These are phyloP conservation scores for Wallacemonas sp. DNA, from an alignment of 208 protist species.

Conservation along the genomic window DNA sequence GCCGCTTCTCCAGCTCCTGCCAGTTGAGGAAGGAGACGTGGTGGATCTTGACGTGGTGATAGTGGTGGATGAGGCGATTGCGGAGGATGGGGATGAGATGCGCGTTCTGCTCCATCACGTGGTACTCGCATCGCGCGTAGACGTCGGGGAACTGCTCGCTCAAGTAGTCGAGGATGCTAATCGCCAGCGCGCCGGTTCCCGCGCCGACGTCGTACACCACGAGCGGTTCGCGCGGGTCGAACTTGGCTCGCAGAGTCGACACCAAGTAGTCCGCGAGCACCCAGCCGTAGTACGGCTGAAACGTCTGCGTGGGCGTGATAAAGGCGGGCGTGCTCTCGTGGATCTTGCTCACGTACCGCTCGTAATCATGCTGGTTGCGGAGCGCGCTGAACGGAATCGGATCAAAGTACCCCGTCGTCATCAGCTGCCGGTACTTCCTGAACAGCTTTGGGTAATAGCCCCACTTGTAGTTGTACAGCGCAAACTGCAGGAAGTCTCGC, in stretches of 20 bases:
- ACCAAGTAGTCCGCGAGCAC: slow-evolving; percentile 87
- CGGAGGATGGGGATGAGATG: slow-evolving; percentile 71
- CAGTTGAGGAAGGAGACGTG: slow-evolving; percentile 84
- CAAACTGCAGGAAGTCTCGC: slow-evolving; percentile 88
- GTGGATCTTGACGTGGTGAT: slow-evolving; percentile 78
- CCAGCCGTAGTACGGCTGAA: slow-evolving; percentile 89
- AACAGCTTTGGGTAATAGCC: slow-evolving; percentile 90
- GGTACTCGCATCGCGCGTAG: slow-evolving; percentile 82
- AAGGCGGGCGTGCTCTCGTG: slow-evolving; percentile 78
- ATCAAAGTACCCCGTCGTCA: slow-evolving; percentile 88
- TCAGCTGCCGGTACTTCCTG: slow-evolving; percentile 83
- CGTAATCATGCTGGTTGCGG: slow-evolving; percentile 85
- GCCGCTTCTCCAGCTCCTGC: slow-evolving; percentile 66
- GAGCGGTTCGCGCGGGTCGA: slow-evolving; percentile 84
- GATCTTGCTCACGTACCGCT: slow-evolving; percentile 68
- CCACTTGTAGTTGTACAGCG: slow-evolving; percentile 84
- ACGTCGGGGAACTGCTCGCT: slow-evolving; percentile 80
- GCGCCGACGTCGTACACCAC: slow-evolving; percentile 89
- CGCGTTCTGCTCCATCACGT: slow-evolving; percentile 82
- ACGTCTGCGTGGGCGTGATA: slow-evolving; percentile 81
- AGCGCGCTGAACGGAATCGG: slow-evolving; percentile 79
- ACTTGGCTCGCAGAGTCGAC: slow-evolving; percentile 75
- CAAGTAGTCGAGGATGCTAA: slow-evolving; percentile 81
- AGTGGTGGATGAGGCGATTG: slow-evolving; percentile 74
- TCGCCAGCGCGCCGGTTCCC: slow-evolving; percentile 78